Evolutionary conservation across 2,329 filamentous ascomycete species (phyloP).

Genomic region (Dothiorella sarmentorum): DNA sequence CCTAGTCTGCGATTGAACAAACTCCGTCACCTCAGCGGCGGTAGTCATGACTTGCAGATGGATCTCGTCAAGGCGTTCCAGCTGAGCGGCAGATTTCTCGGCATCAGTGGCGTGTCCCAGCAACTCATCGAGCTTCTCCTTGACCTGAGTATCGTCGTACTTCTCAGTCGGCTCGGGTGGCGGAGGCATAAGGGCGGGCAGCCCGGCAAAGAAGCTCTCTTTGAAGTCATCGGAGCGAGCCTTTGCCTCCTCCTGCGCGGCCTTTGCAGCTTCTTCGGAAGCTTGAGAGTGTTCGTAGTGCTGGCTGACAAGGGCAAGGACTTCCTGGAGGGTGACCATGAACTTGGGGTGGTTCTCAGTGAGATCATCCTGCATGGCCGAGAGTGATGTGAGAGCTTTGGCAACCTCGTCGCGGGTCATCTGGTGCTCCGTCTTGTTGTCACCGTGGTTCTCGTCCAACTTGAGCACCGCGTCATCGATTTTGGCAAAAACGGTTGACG

Average conservation of each 20-base stretch:
- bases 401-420: conserved; percentile 78
- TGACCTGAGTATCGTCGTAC: conserved; percentile 57
- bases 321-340: conserved; percentile 77
- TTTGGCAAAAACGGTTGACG: conserved; percentile 77
- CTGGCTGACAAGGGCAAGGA: conserved; percentile 76
- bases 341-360: conserved; percentile 85
- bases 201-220: conserved; percentile 37
- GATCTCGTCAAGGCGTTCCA: conserved; percentile 83
- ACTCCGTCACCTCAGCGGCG: conserved; percentile 77
- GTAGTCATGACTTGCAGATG: conserved; percentile 83
- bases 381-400: conserved; percentile 68
- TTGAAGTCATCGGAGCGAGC: conserved; percentile 41
- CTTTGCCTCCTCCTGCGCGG: conserved; percentile 36
- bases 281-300: conserved; percentile 86
- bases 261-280: conserved; percentile 33
- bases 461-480: conserved; percentile 76
- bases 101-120: conserved; percentile 64
- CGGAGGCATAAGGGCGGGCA: conserved; percentile 46
- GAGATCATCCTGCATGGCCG: conserved; percentile 73
- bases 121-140: conserved; percentile 54
- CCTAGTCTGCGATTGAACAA: conserved; percentile 72
- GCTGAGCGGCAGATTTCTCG: conserved; percentile 67
- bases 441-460: conserved; percentile 70
- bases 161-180: conserved; percentile 38
- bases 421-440: conserved; percentile 74